phyloP scores from a whole-genome alignment of 257 asterid species.

The Eustoma russellianum region DNA sequence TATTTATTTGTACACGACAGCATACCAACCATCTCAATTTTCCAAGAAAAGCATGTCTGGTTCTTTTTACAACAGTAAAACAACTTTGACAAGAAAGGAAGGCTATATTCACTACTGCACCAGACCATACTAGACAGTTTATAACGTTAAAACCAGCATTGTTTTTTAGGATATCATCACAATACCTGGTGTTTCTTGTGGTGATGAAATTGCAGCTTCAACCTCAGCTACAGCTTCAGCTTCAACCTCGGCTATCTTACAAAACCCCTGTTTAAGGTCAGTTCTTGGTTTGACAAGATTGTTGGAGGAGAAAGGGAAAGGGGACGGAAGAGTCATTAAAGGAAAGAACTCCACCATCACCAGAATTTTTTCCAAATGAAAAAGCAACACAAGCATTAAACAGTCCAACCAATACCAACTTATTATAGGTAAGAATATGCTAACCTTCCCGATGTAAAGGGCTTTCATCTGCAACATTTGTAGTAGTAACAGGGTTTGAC shows the following conservation, averaged over 20 bases:
- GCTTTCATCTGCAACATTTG: constrained; percentile 37
- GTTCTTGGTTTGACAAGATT: not conserved
- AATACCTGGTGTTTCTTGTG: constrained; percentile 54
- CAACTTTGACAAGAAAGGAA: not conserved
- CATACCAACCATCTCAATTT: not conserved
- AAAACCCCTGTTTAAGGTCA: not conserved
- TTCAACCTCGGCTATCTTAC: no score
- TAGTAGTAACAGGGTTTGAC: no score
- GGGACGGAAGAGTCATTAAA: not conserved
- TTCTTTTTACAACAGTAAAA: not conserved
- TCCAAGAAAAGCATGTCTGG: not conserved
- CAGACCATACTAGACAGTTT: not conserved
- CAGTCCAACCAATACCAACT: no score
- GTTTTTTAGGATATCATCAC: constrained; percentile 2
- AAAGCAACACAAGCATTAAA: constrained; percentile 1
- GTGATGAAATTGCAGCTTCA: constrained; percentile 33
- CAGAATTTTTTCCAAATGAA: not conserved
- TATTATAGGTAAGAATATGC: not conserved
- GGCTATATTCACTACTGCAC: no score
- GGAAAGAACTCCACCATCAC: not conserved
- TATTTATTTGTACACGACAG: not conserved
- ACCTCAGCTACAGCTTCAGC: constrained; percentile 41
- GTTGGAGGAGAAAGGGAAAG: not conserved
- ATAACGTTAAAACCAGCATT: not conserved
- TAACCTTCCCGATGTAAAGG: constrained; percentile 48